Percentiles rank a stretch among this genome's conserved stretches.
phyloP scores from a whole-genome alignment of 208 protist genomes.

The Strigomonas culicis region DNA sequence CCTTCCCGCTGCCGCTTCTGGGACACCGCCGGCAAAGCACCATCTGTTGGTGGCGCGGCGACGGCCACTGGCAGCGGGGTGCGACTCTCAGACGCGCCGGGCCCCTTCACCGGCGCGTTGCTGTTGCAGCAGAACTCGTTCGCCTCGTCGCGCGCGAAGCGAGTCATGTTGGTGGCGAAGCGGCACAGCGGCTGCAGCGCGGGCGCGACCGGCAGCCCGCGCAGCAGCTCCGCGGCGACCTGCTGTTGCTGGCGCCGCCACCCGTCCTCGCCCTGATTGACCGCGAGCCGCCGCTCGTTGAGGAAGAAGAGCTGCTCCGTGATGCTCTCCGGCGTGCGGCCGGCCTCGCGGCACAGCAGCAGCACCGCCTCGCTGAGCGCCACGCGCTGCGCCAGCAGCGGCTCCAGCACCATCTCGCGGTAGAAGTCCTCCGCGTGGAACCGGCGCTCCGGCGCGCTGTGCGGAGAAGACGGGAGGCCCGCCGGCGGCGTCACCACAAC shows the following conservation, averaged over 20 bases:
- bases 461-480: no score
- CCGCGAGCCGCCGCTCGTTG: neutral
- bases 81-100: no score
- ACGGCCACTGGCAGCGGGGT: no score
- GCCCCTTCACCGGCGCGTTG: no score
- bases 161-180: neutral
- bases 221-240: neutral
- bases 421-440: neutral
- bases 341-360: neutral
- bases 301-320: neutral
- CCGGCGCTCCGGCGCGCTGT: neutral
- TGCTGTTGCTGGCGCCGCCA: neutral
- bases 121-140: neutral
- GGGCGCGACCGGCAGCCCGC: neutral
- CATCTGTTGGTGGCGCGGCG: no score
- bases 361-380: conserved; percentile 8
- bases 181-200: neutral
- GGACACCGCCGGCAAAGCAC: no score
- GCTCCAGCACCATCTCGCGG: conserved; percentile 2
- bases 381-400: conserved; percentile 7
- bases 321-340: neutral
- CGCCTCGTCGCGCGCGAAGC: neutral
- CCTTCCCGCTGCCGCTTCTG: no score
- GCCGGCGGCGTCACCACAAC: no score
- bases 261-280: neutral